phyloP scores from a whole-genome alignment of 495 filamentous ascomycete genomes.

The Stereocaulon alpinum region DNA sequence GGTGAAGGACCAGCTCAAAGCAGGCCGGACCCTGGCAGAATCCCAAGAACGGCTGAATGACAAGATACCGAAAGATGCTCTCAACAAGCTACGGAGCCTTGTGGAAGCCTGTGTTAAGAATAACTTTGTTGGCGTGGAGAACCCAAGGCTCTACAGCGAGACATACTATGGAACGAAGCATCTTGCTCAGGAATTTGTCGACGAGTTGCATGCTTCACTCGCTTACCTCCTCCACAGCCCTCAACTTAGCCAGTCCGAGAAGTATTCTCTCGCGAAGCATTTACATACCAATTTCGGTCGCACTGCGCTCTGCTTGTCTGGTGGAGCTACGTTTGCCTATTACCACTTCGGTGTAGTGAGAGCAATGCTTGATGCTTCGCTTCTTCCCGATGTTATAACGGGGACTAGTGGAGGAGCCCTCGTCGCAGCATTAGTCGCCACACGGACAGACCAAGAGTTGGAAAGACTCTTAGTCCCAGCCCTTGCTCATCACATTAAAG shows the following conservation, averaged over 20 bases:
- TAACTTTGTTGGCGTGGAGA: constrained; percentile 94
- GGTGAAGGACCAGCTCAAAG: constrained; percentile 63
- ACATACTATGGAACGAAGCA: constrained; percentile 95
- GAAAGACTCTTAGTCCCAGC: constrained; percentile 76
- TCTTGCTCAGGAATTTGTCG: constrained; percentile 77
- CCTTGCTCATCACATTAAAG: constrained; percentile 71
- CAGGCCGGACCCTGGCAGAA: constrained; percentile 46
- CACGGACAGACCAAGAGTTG: constrained; percentile 83
- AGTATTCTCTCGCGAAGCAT: constrained; percentile 76
- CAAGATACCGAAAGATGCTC: constrained; percentile 31
- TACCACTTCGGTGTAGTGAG: constrained; percentile 94
- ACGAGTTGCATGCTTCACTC: constrained; percentile 57
- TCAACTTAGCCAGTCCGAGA: constrained; percentile 58
- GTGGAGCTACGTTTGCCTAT: constrained; percentile 92
- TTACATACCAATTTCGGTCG: constrained; percentile 84
- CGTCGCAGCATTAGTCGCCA: constrained; percentile 79
- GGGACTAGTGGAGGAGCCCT: constrained; percentile 91
- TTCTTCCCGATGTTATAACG: constrained; percentile 87
- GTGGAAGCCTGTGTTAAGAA: constrained; percentile 91
- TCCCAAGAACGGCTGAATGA: constrained; percentile 35
- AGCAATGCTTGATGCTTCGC: constrained; percentile 75
- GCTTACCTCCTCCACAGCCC: constrained; percentile 55
- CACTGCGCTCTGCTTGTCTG: constrained; percentile 84
- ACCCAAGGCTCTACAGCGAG: constrained; percentile 84
- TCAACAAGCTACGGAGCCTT: constrained; percentile 64